Evolutionary conservation across 257 asterid genomes (phyloP), one percentile per base, ranked within the genome.

Genomic region (Petunia secreta): DNA sequence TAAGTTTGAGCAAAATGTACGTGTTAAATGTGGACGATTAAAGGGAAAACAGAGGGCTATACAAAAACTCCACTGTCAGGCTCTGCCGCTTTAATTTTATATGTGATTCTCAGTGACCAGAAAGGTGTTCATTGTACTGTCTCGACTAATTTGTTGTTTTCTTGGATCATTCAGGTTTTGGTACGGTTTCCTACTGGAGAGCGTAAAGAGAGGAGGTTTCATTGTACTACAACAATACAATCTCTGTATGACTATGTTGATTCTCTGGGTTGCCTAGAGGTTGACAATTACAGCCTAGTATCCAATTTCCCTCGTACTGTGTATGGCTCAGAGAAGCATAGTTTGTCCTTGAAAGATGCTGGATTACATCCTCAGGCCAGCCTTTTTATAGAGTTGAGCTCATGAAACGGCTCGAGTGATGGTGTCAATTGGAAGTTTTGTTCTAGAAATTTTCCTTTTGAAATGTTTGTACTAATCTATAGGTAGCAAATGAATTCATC

Each of bases 291-390:
- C 92, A 84, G 84, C 66, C 94, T 95, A 10, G 90, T 91, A 80
- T 90, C 98, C 87, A 93, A 91, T 87, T 96, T 96, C 62, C 99
- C 99, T 13, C 97, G 99, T 53, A 88, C 93, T 0, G 91, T 90
- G 8, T 91, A 94, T 59, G 98, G 98, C 40, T 58, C 86, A 10
- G 95, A 94, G 13, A 92, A 86, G 85, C 83, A 88, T 43, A 75
- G 90, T 15, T 11, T 67, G 80, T 87, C 99, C 41, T 86, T 96
- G 79, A 89, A 86, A 80, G 99, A 96, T 82, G 94, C 98, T 1
- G 97, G 98, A 63, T 85, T 96, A 86, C 99, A 96, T 87, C 98
- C 99, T 62, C 99, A 96, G 87, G 98, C 98, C 63, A 90, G 98
- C 86, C 95, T 96, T 83, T 96, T 92, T 11, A 91, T 96, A 75